These are phyloP conservation scores for Aspergillus pseudonomiae DNA, from an alignment of 2,329 filamentous ascomycete species.

Conservation along the genomic window DNA sequence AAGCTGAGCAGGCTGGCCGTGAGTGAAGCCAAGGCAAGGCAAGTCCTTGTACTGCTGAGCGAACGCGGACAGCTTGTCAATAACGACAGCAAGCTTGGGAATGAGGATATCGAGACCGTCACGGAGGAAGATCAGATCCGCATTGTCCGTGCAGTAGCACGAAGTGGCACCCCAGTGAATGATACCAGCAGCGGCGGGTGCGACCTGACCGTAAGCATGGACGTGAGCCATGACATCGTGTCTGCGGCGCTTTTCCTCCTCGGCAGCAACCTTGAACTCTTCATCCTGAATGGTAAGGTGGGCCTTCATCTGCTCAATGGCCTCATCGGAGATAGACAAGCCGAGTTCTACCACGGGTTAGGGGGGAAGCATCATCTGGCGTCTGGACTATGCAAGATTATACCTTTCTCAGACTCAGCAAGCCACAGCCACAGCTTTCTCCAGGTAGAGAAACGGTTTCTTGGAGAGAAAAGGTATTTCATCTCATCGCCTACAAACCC, in stretches of 20 bases:
- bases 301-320: slow-evolving; percentile 75
- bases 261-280: slow-evolving; percentile 72
- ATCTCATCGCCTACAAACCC: slow-evolving; percentile 60
- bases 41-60: slow-evolving; percentile 72
- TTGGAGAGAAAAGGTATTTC: slow-evolving; percentile 76
- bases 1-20: slow-evolving; percentile 62
- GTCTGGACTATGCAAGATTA: slow-evolving; percentile 11
- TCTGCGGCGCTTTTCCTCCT: slow-evolving; percentile 74
- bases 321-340: slow-evolving; percentile 71
- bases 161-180: slow-evolving; percentile 75
- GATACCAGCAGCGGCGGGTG: slow-evolving; percentile 77
- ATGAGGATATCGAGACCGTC: slow-evolving; percentile 76
- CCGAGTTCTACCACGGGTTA: slow-evolving; percentile 63
- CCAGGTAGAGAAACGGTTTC: slow-evolving; percentile 77
- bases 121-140: slow-evolving; percentile 75
- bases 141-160: slow-evolving; percentile 67
- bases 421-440: slow-evolving; percentile 83
- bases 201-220: slow-evolving; percentile 72
- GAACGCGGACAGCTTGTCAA: slow-evolving; percentile 73
- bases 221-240: slow-evolving; percentile 71
- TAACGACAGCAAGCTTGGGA: slow-evolving; percentile 76
- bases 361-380: slow-evolving; percentile 23
- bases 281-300: slow-evolving; percentile 75
- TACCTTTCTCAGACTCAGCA: slow-evolving; percentile 72
- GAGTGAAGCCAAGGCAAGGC: slow-evolving; percentile 76